Evolutionary conservation across 495 filamentous ascomycete genomes (phyloP).

Genomic region (Penicillium cosmopolitanum): DNA sequence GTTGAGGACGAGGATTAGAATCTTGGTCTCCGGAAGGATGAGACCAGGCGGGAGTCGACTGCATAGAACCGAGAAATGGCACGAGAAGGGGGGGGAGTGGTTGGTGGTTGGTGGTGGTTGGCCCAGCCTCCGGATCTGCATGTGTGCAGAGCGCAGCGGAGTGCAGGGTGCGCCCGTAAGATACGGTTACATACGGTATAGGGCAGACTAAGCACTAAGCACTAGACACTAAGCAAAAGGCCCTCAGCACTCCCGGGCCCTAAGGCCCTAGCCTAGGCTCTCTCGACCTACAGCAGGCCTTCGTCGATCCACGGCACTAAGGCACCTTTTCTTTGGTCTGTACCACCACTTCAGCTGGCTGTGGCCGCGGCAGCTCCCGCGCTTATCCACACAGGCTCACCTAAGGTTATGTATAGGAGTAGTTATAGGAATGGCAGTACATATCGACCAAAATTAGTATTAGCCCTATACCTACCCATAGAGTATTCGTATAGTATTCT

Average conservation of each 20-base stretch:
- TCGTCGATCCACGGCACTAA: constrained; percentile 5
- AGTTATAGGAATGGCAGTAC: background rate
- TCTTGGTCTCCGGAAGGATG: constrained; percentile 38
- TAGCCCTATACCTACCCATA: too few relatives aligned
- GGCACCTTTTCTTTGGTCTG: background rate
- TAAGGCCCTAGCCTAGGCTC: too few relatives aligned
- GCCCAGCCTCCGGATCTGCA: constrained; percentile 3
- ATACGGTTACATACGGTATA: background rate
- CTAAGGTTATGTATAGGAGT: background rate
- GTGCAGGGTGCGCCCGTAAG: background rate
- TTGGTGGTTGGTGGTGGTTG: background rate
- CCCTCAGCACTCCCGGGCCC: too few relatives aligned
- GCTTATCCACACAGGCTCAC: constrained; percentile 11
- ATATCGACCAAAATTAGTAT: background rate
- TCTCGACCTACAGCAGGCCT: too few relatives aligned
- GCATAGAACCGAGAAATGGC: constrained; percentile 28
- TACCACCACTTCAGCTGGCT: constrained; percentile 1
- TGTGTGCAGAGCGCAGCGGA: background rate
- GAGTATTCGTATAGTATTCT: too few relatives aligned
- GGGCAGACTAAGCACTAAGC: too few relatives aligned
- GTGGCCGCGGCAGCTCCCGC: constrained; percentile 18
- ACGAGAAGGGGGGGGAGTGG: background rate
- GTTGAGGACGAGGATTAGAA: constrained; percentile 29
- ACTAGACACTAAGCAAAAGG: too few relatives aligned
- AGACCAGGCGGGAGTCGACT: constrained; percentile 40